These are phyloP conservation scores for Forsythia viridissima DNA, from an alignment of 257 asterid genomes.

Conservation along the genomic window DNA sequence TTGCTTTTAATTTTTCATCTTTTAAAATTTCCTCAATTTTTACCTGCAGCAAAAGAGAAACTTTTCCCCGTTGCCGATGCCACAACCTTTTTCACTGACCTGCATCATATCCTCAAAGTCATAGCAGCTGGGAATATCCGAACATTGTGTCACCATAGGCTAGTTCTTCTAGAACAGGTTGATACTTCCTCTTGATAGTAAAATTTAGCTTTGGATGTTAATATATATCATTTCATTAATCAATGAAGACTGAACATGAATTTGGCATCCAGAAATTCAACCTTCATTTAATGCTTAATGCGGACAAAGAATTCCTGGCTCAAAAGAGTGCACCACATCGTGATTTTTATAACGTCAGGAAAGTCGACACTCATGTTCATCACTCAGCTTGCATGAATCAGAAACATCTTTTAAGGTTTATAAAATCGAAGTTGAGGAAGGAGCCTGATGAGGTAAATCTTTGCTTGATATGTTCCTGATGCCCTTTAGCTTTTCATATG, in stretches of 20 bases:
- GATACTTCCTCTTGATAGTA: constrained; percentile 14
- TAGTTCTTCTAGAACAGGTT: constrained; percentile 94
- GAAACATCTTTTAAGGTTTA: constrained; percentile 91
- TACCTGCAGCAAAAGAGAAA: constrained; percentile 67
- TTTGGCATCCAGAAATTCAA: constrained; percentile 79
- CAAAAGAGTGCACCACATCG: constrained; percentile 99
- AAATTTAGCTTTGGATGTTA: constrained; percentile 8
- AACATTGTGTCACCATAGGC: constrained; percentile 90
- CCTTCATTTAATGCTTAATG: constrained; percentile 98
- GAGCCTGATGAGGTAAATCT: constrained; percentile 91
- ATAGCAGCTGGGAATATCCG: constrained; percentile 94
- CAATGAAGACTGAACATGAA: constrained; percentile 7
- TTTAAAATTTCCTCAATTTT: constrained; percentile 26
- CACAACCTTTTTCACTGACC: constrained; percentile 89
- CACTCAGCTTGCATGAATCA: constrained; percentile 99
- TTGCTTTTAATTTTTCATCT: background rate
- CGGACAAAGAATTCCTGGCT: constrained; percentile 97
- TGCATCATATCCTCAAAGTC: constrained; percentile 92
- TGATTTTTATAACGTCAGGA: constrained; percentile 95
- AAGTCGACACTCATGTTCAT: constrained; percentile 98
- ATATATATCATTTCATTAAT: background rate
- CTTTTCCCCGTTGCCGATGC: constrained; percentile 95
- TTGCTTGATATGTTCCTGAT: constrained; percentile 3
- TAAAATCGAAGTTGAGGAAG: constrained; percentile 91
- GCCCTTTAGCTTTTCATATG: constrained; percentile 19